phyloP scores from a whole-genome alignment of 257 asterid genomes.

The Solanum bulbocastanum region DNA sequence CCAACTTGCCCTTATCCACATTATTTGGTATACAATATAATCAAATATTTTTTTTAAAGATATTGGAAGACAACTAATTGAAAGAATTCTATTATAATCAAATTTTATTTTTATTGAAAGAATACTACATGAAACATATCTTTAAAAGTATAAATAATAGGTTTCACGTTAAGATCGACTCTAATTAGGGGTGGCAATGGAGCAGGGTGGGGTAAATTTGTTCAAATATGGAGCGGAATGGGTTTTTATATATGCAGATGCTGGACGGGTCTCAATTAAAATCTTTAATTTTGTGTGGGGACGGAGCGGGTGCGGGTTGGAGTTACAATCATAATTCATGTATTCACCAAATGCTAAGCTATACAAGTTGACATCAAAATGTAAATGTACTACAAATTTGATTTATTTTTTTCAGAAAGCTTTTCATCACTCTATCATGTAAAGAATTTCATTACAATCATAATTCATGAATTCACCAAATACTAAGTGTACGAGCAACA shows the following conservation, averaged over 20 bases:
- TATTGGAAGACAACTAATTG: not conserved
- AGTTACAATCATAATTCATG: not conserved
- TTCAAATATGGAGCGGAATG: no score
- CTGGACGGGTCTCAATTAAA: no score
- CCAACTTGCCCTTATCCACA: constrained; percentile 8
- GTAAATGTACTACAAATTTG: not conserved
- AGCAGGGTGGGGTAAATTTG: no score
- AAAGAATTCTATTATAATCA: not conserved
- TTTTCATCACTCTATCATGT: not conserved
- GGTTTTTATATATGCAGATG: no score
- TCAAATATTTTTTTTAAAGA: not conserved
- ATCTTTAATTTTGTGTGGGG: no score
- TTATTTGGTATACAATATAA: not conserved
- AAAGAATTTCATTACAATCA: not conserved
- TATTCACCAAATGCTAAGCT: not conserved
- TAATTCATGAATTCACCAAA: no score
- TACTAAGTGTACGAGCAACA: no score
- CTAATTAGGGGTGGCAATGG: not conserved
- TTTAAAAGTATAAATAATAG: not conserved
- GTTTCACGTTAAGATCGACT: not conserved
- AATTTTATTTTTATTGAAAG: not conserved
- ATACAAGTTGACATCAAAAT: not conserved
- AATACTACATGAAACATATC: no score
- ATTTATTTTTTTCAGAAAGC: not conserved
- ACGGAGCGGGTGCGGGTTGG: no score